phyloP scores from a whole-genome alignment of 768 basidiomycete genomes.

The Sporobolomyces roseus region DNA sequence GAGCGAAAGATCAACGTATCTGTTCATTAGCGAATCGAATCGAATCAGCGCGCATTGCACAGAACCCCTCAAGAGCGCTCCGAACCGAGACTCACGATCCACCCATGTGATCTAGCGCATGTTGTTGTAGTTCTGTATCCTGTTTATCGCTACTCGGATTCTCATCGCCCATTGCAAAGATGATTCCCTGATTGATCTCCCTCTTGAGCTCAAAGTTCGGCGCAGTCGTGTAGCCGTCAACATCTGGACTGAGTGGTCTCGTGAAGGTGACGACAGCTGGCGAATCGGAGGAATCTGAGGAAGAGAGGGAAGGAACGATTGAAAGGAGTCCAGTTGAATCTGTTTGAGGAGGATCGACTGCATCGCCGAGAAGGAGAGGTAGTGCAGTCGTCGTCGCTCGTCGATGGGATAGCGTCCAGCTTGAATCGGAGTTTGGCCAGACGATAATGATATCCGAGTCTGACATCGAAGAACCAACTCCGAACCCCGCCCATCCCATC shows the following conservation, averaged over 20 bases:
- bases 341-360: neutral
- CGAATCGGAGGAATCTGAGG: conserved; percentile 5
- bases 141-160: conserved; percentile 23
- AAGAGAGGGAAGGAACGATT: conserved; percentile 7
- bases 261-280: conserved; percentile 27
- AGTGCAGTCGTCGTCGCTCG: conserved; percentile 15
- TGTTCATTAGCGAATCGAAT: no score
- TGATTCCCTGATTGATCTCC: conserved; percentile 24
- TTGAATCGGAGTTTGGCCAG: conserved; percentile 27
- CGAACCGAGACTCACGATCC: no score
- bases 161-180: conserved; percentile 22
- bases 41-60: no score
- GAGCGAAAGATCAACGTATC: conserved; percentile 29
- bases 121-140: conserved; percentile 20
- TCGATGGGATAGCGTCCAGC: conserved; percentile 37
- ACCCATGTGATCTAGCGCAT: conserved; percentile 20
- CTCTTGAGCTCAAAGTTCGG: conserved; percentile 6
- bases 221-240: conserved; percentile 6
- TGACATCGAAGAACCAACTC: conserved; percentile 19
- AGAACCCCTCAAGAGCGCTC: no score
- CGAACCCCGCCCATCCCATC: conserved; percentile 22
- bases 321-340: conserved; percentile 4
- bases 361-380: conserved; percentile 14
- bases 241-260: conserved; percentile 1
- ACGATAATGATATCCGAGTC: conserved; percentile 27